A percentile compares a stretch with the other conserved stretches of the same genome.
phyloP scores from a whole-genome alignment of 768 basidiomycete species.

The Podaxis rugospora region DNA sequence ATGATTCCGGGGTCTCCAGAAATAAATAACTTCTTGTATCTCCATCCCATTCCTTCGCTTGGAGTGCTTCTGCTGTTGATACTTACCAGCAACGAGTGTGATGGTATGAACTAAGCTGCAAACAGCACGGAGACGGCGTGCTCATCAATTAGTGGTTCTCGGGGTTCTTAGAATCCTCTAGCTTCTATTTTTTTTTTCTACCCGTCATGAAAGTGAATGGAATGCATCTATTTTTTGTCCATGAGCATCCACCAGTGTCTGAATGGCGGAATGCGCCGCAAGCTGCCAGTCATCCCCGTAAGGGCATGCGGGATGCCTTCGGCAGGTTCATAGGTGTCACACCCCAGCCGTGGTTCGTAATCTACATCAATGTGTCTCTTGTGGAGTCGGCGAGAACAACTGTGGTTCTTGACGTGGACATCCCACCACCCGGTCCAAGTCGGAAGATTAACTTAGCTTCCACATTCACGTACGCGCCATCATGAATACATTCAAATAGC shows the following conservation, averaged over 20 bases:
- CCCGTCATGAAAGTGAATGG: background rate
- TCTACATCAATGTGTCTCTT: background rate
- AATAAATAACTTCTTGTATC: background rate
- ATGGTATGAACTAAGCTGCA: background rate
- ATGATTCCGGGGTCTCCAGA: background rate
- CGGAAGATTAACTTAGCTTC: background rate
- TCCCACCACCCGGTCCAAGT: background rate
- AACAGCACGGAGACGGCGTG: conserved; percentile 1
- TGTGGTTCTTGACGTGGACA: background rate
- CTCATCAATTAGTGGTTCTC: background rate
- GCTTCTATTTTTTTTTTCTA: conserved; percentile 4
- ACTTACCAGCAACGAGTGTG: background rate
- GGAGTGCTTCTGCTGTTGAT: background rate
- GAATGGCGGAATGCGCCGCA: background rate
- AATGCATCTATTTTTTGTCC: background rate
- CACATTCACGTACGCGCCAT: background rate
- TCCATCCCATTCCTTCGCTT: background rate
- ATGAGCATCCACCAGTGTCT: background rate
- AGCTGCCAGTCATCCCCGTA: background rate
- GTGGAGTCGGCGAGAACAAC: background rate
- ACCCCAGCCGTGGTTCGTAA: background rate
- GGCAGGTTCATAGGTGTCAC: background rate
- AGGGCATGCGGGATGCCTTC: background rate
- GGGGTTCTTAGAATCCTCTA: background rate
- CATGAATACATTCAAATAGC: background rate